phyloP scores from a whole-genome alignment of 2,329 filamentous ascomycete species.

The Ceratocystis alfenasii region DNA sequence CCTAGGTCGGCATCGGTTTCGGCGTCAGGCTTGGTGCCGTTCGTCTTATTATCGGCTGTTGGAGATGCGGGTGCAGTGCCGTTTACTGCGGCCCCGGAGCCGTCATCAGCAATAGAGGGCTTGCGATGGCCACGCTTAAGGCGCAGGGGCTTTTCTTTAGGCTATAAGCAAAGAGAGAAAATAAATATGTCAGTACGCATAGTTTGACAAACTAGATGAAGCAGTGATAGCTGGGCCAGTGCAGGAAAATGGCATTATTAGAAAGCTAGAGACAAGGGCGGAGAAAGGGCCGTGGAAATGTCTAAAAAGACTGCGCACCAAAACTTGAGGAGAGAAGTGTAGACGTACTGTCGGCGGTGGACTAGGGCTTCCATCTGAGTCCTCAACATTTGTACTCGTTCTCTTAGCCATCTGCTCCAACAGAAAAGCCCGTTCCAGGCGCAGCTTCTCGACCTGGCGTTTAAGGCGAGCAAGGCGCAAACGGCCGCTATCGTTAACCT shows the following conservation, averaged over 20 bases:
- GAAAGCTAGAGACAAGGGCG: background rate
- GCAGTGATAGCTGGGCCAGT: background rate
- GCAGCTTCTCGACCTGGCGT: conserved; percentile 81
- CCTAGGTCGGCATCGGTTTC: conserved; percentile 33
- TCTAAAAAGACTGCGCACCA: background rate
- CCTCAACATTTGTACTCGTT: conserved; percentile 62
- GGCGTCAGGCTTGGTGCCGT: conserved; percentile 25
- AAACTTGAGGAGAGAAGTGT: conserved; percentile 2
- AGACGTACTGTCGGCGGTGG: conserved; percentile 62
- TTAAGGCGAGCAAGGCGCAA: conserved; percentile 67
- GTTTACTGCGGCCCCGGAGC: conserved; percentile 19
- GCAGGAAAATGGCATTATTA: conserved; percentile 18
- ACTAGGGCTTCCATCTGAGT: conserved; percentile 67
- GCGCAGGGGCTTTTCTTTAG: conserved; percentile 65
- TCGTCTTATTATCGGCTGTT: conserved; percentile 38
- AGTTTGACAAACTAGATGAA: background rate
- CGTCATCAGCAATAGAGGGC: conserved; percentile 39
- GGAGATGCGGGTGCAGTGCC: conserved; percentile 29
- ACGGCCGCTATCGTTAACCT: conserved; percentile 74
- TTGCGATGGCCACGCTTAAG: conserved; percentile 62
- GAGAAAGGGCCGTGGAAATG: background rate
- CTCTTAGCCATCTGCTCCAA: conserved; percentile 62
- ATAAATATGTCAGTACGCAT: conserved; percentile 22
- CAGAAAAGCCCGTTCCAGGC: conserved; percentile 68
- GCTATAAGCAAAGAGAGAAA: conserved; percentile 34